Evolutionary conservation across 306 rosid genomes (phyloP).

Genomic region (Dicorynia guianensis): DNA sequence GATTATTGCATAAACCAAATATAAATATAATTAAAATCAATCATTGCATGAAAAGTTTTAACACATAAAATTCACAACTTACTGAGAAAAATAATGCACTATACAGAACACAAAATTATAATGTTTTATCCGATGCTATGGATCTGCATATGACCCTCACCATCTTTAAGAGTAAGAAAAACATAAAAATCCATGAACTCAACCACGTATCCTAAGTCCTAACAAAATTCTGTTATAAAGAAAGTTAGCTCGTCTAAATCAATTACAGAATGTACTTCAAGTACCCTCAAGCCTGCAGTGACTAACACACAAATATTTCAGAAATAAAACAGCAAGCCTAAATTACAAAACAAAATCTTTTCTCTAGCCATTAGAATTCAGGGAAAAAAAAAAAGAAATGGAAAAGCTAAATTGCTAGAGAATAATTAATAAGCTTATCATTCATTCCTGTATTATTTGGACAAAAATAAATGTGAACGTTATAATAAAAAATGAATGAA

Average conservation of each 20-base stretch:
- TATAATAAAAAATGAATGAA: not conserved
- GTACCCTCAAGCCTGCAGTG: not conserved
- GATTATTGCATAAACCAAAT: conserved; percentile 10
- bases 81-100: not conserved
- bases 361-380: conserved; percentile 2
- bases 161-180: not conserved
- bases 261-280: not conserved
- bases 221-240: not conserved
- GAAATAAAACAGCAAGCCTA: not conserved
- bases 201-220: not conserved
- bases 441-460: not conserved
- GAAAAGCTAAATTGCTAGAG: not conserved
- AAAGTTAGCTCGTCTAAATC: not conserved
- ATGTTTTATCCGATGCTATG: not conserved
- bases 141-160: not conserved
- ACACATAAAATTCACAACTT: conserved; percentile 7
- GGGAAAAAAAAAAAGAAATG: not conserved
- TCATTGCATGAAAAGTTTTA: not conserved
- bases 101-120: not conserved
- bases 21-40: not conserved
- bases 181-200: not conserved
- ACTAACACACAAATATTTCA: not conserved
- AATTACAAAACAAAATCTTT: not conserved
- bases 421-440: not conserved
- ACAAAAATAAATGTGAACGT: not conserved